Evolutionary conservation across 768 basidiomycete genomes (phyloP), one percentile per base, ranked within the genome.

Genomic region (Termitomyces sp.): DNA sequence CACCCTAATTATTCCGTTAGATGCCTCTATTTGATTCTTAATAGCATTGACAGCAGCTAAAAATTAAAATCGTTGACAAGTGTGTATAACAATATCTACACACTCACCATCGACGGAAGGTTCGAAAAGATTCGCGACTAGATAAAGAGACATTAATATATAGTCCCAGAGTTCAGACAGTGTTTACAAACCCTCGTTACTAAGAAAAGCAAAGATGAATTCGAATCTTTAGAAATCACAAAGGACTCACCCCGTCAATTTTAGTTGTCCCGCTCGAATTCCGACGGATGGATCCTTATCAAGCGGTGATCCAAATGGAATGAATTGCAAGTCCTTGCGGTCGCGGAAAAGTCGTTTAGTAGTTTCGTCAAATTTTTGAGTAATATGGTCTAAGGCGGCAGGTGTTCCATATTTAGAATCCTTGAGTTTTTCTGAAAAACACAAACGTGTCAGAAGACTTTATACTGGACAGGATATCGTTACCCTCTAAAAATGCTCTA

Each of bases 311-410:
- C 89, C 89, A 65, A 91, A 92, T 0, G 78, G 82, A 33, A 92
- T 81, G 63, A 86, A 91, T 67, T 90, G 88, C 18, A 81, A 62
- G 13, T 87, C 85, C 46, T 79, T 80, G 63, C 77, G 77, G 59
- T 88, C 85, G 3, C 88, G 80, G 69, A 92, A 92, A 0, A 90
- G 71, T 30, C 88, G 81, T 66, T 92, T 92, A 4, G 89, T 92
- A 0, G 88, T 90, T 69, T 92, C 89, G 56, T 92, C 88, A 67
- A 92, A 92, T 16, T 84, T 80, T 61, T 85, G 84, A 5, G 89
- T 86, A 65, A 92, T 89, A 63, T 92, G 89, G 53, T 91, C 89
- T 8, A 92, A 74, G 3, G 86, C 76, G 65, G 87, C 89, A 2
- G 80, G 67, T 2, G 83, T 81, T 48, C 89, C 87, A 61, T 91